These are phyloP conservation scores for Trichophyton equinum DNA, from an alignment of 2,329 filamentous ascomycete species.

Conservation along the genomic window DNA sequence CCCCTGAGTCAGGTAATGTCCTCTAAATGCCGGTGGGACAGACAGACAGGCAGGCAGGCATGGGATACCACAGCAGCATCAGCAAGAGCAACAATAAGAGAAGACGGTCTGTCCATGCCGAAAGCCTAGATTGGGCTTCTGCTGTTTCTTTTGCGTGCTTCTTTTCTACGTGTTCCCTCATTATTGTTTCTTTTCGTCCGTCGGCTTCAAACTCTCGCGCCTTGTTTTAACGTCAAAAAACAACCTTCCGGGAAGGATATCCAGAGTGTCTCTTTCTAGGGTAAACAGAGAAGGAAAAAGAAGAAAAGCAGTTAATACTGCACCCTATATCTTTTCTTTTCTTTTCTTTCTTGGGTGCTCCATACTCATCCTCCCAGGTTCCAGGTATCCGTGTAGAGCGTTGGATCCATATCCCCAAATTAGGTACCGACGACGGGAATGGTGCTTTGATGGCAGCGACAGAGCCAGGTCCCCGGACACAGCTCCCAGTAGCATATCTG, in stretches of 20 bases:
- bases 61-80: no score
- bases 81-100: no score
- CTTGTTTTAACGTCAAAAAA: slow-evolving; percentile 2
- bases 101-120: background rate
- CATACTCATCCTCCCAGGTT: background rate
- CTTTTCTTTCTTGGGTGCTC: background rate
- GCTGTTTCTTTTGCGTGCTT: background rate
- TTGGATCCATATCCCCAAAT: background rate
- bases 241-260: slow-evolving; percentile 1
- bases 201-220: background rate
- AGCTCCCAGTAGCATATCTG: background rate
- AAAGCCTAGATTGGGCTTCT: background rate
- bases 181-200: background rate
- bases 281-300: no score
- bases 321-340: background rate
- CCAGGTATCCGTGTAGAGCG: background rate
- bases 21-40: background rate
- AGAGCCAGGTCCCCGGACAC: background rate
- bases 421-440: background rate
- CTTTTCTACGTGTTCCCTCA: background rate
- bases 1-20: background rate
- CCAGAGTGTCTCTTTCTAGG: background rate
- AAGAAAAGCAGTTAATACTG: background rate
- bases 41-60: background rate
- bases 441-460: background rate